Base-by-base conservation (phyloP, 116 monocot genomes). In the Zostera marina region DNA sequence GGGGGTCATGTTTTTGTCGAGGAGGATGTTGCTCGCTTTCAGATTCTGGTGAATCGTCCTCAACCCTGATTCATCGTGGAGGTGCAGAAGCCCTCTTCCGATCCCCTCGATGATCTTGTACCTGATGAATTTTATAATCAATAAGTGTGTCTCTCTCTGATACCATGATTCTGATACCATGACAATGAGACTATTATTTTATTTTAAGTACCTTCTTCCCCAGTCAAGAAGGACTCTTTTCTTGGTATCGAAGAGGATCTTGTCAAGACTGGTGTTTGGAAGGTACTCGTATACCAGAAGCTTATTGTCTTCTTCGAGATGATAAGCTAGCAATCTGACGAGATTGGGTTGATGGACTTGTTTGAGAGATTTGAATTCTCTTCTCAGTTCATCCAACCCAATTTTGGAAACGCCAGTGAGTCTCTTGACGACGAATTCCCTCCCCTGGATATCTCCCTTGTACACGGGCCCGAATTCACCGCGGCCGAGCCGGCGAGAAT, bases 11-110 rank as follows among this genome's bases (percentile, higher is more conserved):
- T 44, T 25, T 11, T 53, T 59, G 42, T 68, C 68, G 8, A 68
- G 41, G 39, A 67, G 17, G 14, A 67, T 24, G 42, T 67, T 67
- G 38, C 68, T 68, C 12, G 68, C 59, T 60, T 68, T 68, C 42
- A 60, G 60, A 16, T 68, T 58, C 48, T 42, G 47, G 22, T 68
- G 68, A 51, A 68, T 22, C 41, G 42, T 52, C 38, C 43, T 60
- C 19, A 42, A 5, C 7, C 41, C 39, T 7, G 59, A 59, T 12
- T 68, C 52, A 15, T 55, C 68, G 22, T 68, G 68, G n/a, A 68
- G 68, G 20, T 68, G 58, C 22, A 68, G 68, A 55, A 68, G 60
- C 17, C 59, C 68, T 14, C 47, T 32, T 25, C 41, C 59, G 20
- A 68, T 52, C 26, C 59, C 60, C 53, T 59, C 51, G 16, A 68